phyloP scores from a whole-genome alignment of 768 basidiomycete genomes.

The Boletus reticuloceps region DNA sequence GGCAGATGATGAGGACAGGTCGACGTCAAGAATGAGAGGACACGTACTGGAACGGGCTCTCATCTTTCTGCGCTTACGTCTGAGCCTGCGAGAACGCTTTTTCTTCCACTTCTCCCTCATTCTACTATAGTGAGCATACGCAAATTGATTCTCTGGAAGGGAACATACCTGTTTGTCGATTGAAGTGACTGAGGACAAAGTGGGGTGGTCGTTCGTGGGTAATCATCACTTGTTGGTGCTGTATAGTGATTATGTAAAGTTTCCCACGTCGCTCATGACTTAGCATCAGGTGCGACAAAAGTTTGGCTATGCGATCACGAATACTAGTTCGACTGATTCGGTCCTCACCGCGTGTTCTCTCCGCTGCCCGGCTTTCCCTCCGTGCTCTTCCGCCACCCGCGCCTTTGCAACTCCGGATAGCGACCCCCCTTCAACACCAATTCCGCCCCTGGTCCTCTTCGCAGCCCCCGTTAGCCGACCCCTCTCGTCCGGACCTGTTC shows the following conservation, averaged over 20 bases:
- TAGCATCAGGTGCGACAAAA: neutral
- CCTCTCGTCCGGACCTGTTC: conserved; percentile 61
- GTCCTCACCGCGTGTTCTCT: neutral
- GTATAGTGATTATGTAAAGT: conserved; percentile 33
- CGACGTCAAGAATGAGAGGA: neutral
- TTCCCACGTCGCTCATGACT: conserved; percentile 15
- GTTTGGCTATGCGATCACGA: conserved; percentile 9
- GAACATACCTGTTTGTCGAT: conserved; percentile 28
- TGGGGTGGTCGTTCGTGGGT: conserved; percentile 17
- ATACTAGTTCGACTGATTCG: conserved; percentile 1
- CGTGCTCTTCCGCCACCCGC: neutral
- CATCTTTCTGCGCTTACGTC: conserved; percentile 96
- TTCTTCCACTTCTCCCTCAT: conserved; percentile 99
- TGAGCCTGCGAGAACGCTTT: conserved; percentile 89
- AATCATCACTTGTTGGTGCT: conserved; percentile 29
- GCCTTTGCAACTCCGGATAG: conserved; percentile 1
- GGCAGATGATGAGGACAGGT: neutral
- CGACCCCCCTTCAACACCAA: conserved; percentile 4
- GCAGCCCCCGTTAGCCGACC: conserved; percentile 41
- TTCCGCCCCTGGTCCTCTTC: conserved; percentile 16
- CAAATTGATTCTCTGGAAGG: neutral
- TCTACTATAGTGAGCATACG: conserved; percentile 30
- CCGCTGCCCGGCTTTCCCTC: neutral
- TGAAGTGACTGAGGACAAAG: conserved; percentile 30
- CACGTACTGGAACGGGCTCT: conserved; percentile 88